Base-by-base conservation (phyloP, 805 yeast species). In the Yarrowia osloensis region DNA sequence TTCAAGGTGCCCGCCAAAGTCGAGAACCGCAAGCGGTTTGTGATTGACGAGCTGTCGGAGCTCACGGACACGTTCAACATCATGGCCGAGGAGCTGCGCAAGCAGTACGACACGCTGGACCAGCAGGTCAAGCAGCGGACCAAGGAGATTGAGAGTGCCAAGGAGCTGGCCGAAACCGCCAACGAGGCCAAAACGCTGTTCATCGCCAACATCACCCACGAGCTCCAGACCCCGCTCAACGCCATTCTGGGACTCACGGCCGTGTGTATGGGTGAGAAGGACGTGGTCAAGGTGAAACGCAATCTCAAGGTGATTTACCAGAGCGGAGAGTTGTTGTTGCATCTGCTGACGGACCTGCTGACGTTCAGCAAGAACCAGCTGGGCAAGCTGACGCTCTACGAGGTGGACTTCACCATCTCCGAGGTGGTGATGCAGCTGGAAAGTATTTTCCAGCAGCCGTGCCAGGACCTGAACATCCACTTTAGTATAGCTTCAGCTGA, bases 191-290 rank as follows among this genome's bases (percentile, higher is more conserved):
- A 95, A 74, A 93, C 98, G 7, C 92, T 91, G 7, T 91, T 91
- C 75, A 88, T 91, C 73, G 97, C 97, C 1, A 90, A 93, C 71
- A 92, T 91, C 19, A 90, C 97, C 0, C 97, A 91, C 76, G 99
- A 95, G 79, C 81, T 95, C 74, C 85, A 98, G 72, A 95, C 98
- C 0, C 99, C 99, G 1, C 80, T 95, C 69, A 95, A 95, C 76
- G 99, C 99, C 75, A 95, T 95, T 47, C 79, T 95, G 66, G 98
- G 98, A 70, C 90, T 94, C 93, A 90, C 98, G 0, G 89, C 96
- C 2, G 89, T 94, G 67, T 93, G 97, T 6, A 86, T 92, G 90
- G 95, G 90, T 22, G 98, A 93, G 74, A 81, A 81, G 31, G 94
- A 90, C 71, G 81, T 82, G 4, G 77, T 80, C 15, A 86, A 87